Base-by-base conservation (phyloP, 176 grass and related monocot genomes). In the Panicum miliaceum region DNA sequence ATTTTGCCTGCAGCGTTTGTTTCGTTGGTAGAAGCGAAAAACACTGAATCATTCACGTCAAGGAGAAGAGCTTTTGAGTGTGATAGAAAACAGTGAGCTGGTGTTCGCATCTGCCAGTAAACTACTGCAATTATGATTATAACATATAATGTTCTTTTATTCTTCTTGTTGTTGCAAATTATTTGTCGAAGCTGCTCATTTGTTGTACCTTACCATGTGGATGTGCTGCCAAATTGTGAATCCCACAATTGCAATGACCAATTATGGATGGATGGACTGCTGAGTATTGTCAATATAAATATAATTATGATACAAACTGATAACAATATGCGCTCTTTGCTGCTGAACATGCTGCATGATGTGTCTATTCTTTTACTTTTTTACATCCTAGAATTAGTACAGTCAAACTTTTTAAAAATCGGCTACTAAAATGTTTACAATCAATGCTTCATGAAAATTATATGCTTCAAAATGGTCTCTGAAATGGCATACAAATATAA, bases 1-100 rank as follows among this genome's bases (percentile, higher is more conserved):
- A 81, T 84, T 72, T 53, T 75, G 16, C 26, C 75, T 91, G 68
- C 87, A 94, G 92, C 82, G 82, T 43, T 68, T 86, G 23, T 94
- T 94, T 76, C 81, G 27, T n/a, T 94, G 92, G 92, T 94, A 81
- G 59, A 82, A 43, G 18, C 12, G 42, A 47, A 75, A 36, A 73
- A 77, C 1, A 7, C 4, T 16, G 32, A 80, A 59, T 15, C 19
- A 41, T 26, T 45, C 66, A 38, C 60, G 69, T 47, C 25, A 12
- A 64, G 11, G 78, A 74, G 76, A 70, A 79, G 71, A 86, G 35
- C 27, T 69, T 40, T 69, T 66, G 57, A 42, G 79, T 82, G 87
- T 81, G 65, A 84, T 61, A 18, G 67, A 77, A 63, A 8, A 14
- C 65, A 72, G 32, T 75, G 77, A 84, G n/a, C 77, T 81, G 78